phyloP scores from a whole-genome alignment of 352 stramenopile species.

The Phytophthora cactorum region DNA sequence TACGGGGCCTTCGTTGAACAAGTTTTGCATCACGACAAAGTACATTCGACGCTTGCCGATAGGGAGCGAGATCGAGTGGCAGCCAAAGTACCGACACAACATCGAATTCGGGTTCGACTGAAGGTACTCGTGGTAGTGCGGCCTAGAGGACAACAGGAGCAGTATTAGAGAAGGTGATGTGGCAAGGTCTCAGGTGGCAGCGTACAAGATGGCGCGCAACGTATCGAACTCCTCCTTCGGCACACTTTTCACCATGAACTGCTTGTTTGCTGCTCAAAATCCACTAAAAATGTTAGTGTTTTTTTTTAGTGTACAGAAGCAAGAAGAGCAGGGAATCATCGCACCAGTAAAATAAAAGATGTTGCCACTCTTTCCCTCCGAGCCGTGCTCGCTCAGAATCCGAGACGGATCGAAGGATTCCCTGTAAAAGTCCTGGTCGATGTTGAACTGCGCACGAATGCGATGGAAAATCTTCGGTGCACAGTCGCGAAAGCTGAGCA shows the following conservation, averaged over 20 bases:
- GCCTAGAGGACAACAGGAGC: slow-evolving; percentile 36
- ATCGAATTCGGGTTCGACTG: slow-evolving; percentile 75
- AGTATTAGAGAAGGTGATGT: background rate
- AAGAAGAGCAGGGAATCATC: background rate
- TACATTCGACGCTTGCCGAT: slow-evolving; percentile 88
- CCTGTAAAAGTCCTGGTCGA: slow-evolving; percentile 72
- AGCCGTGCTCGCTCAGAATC: slow-evolving; percentile 81
- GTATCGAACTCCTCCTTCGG: slow-evolving; percentile 87
- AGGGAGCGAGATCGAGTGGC: slow-evolving; percentile 85
- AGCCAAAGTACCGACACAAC: slow-evolving; percentile 86
- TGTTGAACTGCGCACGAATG: slow-evolving; percentile 78
- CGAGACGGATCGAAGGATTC: slow-evolving; percentile 76
- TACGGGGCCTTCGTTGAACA: slow-evolving; percentile 83
- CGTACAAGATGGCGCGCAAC: slow-evolving; percentile 77
- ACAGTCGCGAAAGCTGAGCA: slow-evolving; percentile 78
- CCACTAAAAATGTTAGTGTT: background rate
- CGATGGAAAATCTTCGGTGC: slow-evolving; percentile 81
- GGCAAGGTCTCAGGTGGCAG: background rate
- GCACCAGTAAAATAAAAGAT: slow-evolving; percentile 88
- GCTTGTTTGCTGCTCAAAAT: slow-evolving; percentile 66
- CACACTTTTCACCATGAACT: slow-evolving; percentile 91
- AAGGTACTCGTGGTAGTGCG: slow-evolving; percentile 83
- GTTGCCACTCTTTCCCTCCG: slow-evolving; percentile 86
- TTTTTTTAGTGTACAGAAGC: background rate
- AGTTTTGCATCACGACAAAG: slow-evolving; percentile 90